Evolutionary conservation across 1,284 basidiomycete genomes (phyloP), one percentile per base, ranked within the genome.

Genomic region (Dichomitus squalens): DNA sequence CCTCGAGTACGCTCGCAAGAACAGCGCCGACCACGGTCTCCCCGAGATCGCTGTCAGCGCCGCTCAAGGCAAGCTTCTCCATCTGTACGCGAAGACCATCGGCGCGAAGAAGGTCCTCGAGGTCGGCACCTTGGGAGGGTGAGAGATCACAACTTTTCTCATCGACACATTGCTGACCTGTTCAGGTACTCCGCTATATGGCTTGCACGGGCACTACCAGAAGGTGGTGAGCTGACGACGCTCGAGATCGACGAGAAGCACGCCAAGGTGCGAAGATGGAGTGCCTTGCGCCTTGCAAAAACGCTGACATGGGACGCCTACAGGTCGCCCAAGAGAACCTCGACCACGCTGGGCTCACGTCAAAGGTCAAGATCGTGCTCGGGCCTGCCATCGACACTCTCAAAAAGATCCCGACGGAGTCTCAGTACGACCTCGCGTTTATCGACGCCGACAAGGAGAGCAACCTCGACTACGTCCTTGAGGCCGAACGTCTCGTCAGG

Each of bases 111-210:
- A 77, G 44, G 74, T 85, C 23, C 69, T 87, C 34, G 85, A 87
- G 64, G 78, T 88, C 48, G 86, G 85, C 1, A 86, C 85, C 7
- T 74, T 87, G 2, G 85, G 83, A 64, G 85, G 84, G 82, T 84
- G 64, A 53, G 77, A 70, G 2, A 21, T 23, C 14, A 8, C 4
- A 23, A 14, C 16, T 55, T 58, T 54, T 49, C 59, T 7, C 55
- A 47, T n/a, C 47, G 46, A 20, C 25, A 18, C 1, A 4, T 8
- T 16, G 27, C 31, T 47, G 31, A 47, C 29, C 7, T 20, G 7
- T 43, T 8, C 60, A 85, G 83, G 7, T 86, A 83, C 67, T 86
- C 84, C 5, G 78, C 83, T 2, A 84, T 85, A 54, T 86, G 83
- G 82, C 72, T 86, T 33, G 83, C 79, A 1, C 75, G 78, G 49